phyloP scores from a whole-genome alignment of 2,329 filamentous ascomycete genomes.

The Tolypocladium endophyticum region DNA sequence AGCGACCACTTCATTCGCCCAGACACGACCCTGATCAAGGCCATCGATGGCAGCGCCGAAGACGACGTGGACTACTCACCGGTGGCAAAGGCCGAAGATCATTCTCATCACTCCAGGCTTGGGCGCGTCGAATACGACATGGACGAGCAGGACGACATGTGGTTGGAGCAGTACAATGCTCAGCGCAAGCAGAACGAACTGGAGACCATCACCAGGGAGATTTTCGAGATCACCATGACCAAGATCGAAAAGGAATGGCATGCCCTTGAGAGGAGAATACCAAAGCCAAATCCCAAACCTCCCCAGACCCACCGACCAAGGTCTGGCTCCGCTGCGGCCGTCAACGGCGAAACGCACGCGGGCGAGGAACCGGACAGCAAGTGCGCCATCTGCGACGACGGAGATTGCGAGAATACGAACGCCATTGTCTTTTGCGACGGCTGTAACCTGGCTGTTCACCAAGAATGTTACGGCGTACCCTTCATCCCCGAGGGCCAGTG shows the following conservation, averaged over 20 bases:
- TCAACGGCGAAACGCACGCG: conserved; percentile 76
- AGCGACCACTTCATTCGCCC: conserved; percentile 79
- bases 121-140: conserved; percentile 97
- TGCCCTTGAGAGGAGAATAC: conserved; percentile 87
- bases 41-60: conserved; percentile 46
- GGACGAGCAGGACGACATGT: conserved; percentile 98
- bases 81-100: conserved; percentile 16
- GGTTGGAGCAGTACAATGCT: conserved; percentile 76
- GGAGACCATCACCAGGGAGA: conserved; percentile 78
- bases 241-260: conserved; percentile 99
- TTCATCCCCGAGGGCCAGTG: conserved; percentile 98
- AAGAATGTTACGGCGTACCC: conserved; percentile 97
- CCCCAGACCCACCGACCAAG: conserved; percentile 88
- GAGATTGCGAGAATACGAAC: conserved; percentile 99
- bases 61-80: conserved; percentile 43
- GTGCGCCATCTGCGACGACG: conserved; percentile 95
- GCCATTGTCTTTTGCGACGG: conserved; percentile 98
- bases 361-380: conserved; percentile 96
- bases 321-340: conserved; percentile 87
- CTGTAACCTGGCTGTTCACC: conserved; percentile 93
- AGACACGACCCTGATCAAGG: conserved; percentile 60
- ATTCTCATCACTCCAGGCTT: conserved; percentile 31
- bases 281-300: conserved; percentile 92
- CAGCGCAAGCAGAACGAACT: conserved; percentile 64
- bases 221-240: conserved; percentile 96